Evolutionary conservation across 1,139 yeast genomes (phyloP).

Genomic region (Geotrichum australiense): DNA sequence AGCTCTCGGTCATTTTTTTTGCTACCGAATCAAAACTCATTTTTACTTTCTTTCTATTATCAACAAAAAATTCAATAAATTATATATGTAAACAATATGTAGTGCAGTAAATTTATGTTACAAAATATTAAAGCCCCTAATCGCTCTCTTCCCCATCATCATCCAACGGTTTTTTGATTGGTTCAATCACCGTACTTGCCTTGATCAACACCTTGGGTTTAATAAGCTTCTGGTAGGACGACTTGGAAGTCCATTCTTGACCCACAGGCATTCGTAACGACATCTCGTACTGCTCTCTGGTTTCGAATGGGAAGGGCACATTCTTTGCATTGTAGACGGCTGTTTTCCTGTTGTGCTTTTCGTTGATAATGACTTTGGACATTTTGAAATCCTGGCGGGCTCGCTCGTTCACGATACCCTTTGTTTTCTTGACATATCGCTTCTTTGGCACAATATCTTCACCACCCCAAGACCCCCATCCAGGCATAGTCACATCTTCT

Average conservation of each 20-base stretch:
- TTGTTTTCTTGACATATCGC: conserved; percentile 52
- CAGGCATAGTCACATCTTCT: conserved; percentile 81
- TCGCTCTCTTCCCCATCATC: conserved; percentile 14
- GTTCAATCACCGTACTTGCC: conserved; percentile 87
- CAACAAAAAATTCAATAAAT: background rate
- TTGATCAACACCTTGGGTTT: conserved; percentile 85
- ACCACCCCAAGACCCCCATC: conserved; percentile 63
- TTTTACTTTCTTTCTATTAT: too few species aligned
- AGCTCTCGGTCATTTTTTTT: too few species aligned
- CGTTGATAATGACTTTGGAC: conserved; percentile 82
- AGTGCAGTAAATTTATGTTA: background rate
- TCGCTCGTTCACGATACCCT: conserved; percentile 62
- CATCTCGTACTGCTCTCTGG: conserved; percentile 89
- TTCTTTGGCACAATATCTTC: conserved; percentile 41
- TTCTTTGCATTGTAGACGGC: conserved; percentile 75
- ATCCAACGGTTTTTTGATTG: conserved; percentile 66
- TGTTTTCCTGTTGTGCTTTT: conserved; percentile 67
- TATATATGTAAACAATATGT: background rate
- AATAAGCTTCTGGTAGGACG: conserved; percentile 77
- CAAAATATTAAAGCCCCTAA: background rate
- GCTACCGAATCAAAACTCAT: too few species aligned
- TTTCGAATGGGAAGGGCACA: conserved; percentile 93
- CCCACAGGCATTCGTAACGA: conserved; percentile 95
- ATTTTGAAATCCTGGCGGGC: conserved; percentile 72
- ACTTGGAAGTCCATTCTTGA: conserved; percentile 90